Evolutionary conservation across 2,329 filamentous ascomycete genomes (phyloP).

Genomic region (Pezicula carpinea): DNA sequence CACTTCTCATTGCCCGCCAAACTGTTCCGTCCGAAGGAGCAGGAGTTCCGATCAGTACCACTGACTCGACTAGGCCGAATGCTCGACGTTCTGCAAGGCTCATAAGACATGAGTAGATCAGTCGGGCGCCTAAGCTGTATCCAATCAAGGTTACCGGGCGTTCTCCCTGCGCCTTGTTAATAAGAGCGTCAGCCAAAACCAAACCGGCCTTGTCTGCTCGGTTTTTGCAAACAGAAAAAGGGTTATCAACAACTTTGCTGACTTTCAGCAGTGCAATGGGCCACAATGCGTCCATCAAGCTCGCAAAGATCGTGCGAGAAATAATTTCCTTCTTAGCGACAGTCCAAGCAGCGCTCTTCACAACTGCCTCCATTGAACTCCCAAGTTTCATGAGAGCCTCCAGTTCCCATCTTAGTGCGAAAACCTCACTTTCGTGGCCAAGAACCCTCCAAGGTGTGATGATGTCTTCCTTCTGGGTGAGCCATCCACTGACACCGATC

Average conservation of each 20-base stretch:
- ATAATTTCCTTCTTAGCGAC: slow-evolving; percentile 65
- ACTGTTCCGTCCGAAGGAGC: slow-evolving; percentile 66
- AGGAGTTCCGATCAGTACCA: slow-evolving; percentile 77
- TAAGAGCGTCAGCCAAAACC: slow-evolving; percentile 76
- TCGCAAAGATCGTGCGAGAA: slow-evolving; percentile 57
- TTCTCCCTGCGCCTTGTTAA: slow-evolving; percentile 78
- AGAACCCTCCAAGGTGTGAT: slow-evolving; percentile 74
- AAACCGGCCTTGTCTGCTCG: slow-evolving; percentile 76
- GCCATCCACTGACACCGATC: slow-evolving; percentile 79
- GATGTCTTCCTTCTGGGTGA: slow-evolving; percentile 68
- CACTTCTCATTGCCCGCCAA: slow-evolving; percentile 73
- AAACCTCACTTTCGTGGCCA: slow-evolving; percentile 69
- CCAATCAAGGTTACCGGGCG: slow-evolving; percentile 75
- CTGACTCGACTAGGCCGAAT: slow-evolving; percentile 80
- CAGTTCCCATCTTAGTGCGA: slow-evolving; percentile 79
- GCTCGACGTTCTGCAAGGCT: slow-evolving; percentile 71
- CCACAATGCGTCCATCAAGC: slow-evolving; percentile 65
- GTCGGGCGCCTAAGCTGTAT: slow-evolving; percentile 74
- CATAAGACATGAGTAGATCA: slow-evolving; percentile 79
- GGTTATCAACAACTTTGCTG: slow-evolving; percentile 71
- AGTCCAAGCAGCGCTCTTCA: slow-evolving; percentile 77
- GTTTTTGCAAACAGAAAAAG: slow-evolving; percentile 71
- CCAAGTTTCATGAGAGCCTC: slow-evolving; percentile 74
- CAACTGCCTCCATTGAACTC: slow-evolving; percentile 68
- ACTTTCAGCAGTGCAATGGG: slow-evolving; percentile 63